Conservation (phyloP, 257 asterid genomes). For the Solanum habrochaites region DNA sequence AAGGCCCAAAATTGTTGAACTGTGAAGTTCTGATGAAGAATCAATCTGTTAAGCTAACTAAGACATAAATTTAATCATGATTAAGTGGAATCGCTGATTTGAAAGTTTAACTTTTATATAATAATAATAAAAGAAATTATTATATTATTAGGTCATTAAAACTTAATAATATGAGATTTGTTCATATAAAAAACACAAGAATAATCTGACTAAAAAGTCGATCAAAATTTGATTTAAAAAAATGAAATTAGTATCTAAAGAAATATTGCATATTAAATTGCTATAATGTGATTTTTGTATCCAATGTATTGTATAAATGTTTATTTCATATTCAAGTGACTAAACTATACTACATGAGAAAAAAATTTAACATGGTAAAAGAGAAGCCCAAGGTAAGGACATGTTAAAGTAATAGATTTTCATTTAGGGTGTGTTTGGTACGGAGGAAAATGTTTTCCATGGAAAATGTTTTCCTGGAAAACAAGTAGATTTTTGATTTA, state of each 20-base stretch:
- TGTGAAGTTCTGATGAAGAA: background rate
- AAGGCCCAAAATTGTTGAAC: background rate
- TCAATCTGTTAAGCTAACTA: background rate
- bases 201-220: background rate
- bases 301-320: background rate
- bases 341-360: too few relatives aligned
- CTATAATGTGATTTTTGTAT: background rate
- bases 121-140: background rate
- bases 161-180: background rate
- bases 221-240: background rate
- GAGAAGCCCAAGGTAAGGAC: background rate
- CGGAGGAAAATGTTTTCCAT: too few relatives aligned
- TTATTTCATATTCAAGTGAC: background rate
- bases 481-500: too few relatives aligned
- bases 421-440: too few relatives aligned
- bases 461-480: too few relatives aligned
- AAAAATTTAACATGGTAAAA: background rate
- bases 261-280: background rate
- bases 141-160: background rate
- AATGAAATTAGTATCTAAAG: background rate
- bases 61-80: background rate
- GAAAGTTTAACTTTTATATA: background rate
- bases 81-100: background rate
- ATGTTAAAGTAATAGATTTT: too few relatives aligned
- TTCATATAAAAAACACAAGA: background rate